Evolutionary conservation across 306 rosid species (phyloP).

Genomic region (Pueraria montana): DNA sequence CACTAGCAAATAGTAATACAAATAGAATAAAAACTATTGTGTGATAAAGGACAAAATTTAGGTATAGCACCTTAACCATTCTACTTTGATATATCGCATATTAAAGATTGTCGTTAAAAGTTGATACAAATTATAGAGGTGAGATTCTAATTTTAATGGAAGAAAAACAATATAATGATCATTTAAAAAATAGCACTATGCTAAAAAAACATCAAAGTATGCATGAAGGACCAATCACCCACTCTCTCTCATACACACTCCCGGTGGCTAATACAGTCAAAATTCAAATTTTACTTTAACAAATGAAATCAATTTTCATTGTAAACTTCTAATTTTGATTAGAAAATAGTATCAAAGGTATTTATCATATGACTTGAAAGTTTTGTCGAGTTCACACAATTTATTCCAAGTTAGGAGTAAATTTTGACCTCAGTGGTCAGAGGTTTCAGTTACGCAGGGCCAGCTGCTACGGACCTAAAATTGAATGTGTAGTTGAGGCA

Average conservation of each 20-base stretch:
- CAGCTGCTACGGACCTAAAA: background rate
- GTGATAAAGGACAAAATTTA: background rate
- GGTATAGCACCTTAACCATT: background rate
- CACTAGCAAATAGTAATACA: too few relatives aligned
- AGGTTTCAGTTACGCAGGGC: background rate
- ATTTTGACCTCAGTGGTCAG: background rate
- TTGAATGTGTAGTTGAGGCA: conserved; percentile 10
- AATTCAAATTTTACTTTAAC: too few relatives aligned
- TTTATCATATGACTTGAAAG: background rate
- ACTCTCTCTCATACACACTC: too few relatives aligned
- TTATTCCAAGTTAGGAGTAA: conserved; percentile 15
- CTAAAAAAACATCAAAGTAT: too few relatives aligned
- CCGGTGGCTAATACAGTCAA: too few relatives aligned
- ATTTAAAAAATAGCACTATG: too few relatives aligned
- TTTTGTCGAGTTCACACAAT: background rate
- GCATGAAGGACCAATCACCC: too few relatives aligned
- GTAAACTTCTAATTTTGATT: background rate
- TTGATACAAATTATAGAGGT: background rate
- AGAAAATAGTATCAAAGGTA: background rate
- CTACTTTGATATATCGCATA: background rate
- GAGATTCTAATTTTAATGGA: background rate
- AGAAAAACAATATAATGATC: too few relatives aligned
- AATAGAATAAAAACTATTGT: background rate
- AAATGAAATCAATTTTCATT: background rate
- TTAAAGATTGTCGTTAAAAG: background rate